These are phyloP conservation scores for Candida glucosophila DNA, from an alignment of 1,139 yeast species.

Conservation along the genomic window DNA sequence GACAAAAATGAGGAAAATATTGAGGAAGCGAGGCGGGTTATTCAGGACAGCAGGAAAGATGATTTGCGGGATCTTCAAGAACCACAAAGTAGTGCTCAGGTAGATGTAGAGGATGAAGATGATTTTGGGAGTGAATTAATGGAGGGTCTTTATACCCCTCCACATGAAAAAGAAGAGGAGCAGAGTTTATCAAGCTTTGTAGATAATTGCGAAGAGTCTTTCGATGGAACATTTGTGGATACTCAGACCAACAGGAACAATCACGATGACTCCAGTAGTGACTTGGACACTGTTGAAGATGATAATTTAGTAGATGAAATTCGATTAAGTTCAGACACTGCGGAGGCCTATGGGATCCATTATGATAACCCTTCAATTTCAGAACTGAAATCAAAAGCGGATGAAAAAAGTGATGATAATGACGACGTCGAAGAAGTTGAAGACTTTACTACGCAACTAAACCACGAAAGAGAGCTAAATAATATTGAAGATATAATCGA, in stretches of 20 bases:
- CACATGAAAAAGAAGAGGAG: conserved; percentile 25
- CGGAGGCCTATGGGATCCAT: conserved; percentile 19
- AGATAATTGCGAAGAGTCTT: conserved; percentile 12
- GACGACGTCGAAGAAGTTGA: conserved; percentile 21
- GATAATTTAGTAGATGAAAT: conserved; percentile 13
- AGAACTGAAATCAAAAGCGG: conserved; percentile 6
- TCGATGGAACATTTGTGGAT: conserved; percentile 7
- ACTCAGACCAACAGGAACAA: conserved; percentile 8
- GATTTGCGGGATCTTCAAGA: too few relatives aligned
- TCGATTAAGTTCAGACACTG: conserved; percentile 22
- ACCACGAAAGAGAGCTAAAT: conserved; percentile 33
- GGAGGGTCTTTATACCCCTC: conserved; percentile 32
- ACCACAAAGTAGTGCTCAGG: too few relatives aligned
- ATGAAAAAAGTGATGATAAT: conserved; percentile 9
- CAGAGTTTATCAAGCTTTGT: conserved; percentile 30
- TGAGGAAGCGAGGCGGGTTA: conserved; percentile 5
- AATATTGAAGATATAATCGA: conserved; percentile 20
- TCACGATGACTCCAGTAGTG: conserved; percentile 10
- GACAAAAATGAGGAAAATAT: neutral
- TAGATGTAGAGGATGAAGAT: conserved; percentile 23
- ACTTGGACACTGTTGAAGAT: conserved; percentile 7
- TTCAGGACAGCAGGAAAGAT: conserved; percentile 1
- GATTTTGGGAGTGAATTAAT: conserved; percentile 31
- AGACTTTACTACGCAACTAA: conserved; percentile 31
- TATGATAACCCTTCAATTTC: conserved; percentile 8